A percentile compares a stretch with the other conserved stretches of the same genome.
Conservation (phyloP, 306 rosid genomes). For the Begonia loranthoides region DNA sequence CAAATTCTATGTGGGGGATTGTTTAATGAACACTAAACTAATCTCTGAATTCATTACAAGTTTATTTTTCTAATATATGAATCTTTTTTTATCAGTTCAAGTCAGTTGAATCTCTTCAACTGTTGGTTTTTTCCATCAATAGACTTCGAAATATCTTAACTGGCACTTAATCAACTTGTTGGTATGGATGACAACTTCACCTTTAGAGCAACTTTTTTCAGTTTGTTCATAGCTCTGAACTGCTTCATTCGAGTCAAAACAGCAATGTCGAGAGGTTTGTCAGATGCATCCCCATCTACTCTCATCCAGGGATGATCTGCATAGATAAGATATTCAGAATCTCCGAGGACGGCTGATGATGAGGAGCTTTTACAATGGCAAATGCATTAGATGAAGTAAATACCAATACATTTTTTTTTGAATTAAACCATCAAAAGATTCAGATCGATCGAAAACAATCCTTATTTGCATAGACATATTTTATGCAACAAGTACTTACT, state of each 20-base stretch:
- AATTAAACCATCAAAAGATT: neutral
- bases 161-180: no score
- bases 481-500: slow-evolving; percentile 35
- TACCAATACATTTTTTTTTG: neutral
- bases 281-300: slow-evolving; percentile 88
- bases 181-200: slow-evolving; percentile 16
- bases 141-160: no score
- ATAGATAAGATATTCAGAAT: slow-evolving; percentile 6
- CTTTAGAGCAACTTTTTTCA: slow-evolving; percentile 92
- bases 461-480: neutral
- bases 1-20: no score
- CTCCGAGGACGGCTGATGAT: neutral
- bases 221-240: slow-evolving; percentile 97
- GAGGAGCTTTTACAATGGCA: neutral
- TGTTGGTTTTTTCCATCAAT: no score
- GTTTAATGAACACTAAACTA: no score
- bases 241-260: slow-evolving; percentile 90
- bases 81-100: no score
- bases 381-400: neutral
- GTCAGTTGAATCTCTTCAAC: no score
- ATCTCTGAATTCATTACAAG: no score
- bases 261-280: slow-evolving; percentile 89
- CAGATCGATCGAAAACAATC: neutral
- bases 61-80: no score
- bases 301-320: slow-evolving; percentile 98